These are phyloP conservation scores for Phytophthora ramorum DNA, from an alignment of 352 stramenopile species.

Conservation along the genomic window DNA sequence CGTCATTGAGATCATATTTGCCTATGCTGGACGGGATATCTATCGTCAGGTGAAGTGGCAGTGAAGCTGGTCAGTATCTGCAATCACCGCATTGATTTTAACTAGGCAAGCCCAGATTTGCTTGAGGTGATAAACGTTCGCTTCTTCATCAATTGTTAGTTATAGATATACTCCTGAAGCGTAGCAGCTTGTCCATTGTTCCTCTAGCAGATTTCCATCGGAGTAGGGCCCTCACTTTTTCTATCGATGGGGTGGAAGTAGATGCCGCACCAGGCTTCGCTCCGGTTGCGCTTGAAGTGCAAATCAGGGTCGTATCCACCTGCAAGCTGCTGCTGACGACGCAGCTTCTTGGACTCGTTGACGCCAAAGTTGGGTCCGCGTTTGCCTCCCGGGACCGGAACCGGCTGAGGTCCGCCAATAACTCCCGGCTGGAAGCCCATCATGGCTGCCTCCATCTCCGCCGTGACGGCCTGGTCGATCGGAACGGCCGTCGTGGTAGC, in stretches of 20 bases:
- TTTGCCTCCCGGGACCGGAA: slow-evolving; percentile 84
- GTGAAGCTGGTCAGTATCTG: slow-evolving; percentile 16
- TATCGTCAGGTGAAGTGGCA: slow-evolving; percentile 45
- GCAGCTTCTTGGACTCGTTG: slow-evolving; percentile 82
- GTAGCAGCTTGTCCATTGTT: slow-evolving; percentile 3
- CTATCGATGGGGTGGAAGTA: slow-evolving; percentile 70
- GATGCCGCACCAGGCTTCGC: slow-evolving; percentile 80
- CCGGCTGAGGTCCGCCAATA: slow-evolving; percentile 72
- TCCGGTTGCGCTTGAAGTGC: slow-evolving; percentile 81
- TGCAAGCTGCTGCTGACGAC: slow-evolving; percentile 79
- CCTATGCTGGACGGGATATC: slow-evolving; percentile 27
- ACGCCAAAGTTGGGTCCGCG: slow-evolving; percentile 79
- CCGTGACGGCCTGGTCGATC: slow-evolving; percentile 87
- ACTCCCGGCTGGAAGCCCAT: slow-evolving; percentile 87
- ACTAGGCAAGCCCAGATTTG: background rate
- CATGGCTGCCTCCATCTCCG: slow-evolving; percentile 90
- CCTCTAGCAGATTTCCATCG: slow-evolving; percentile 66
- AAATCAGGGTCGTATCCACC: slow-evolving; percentile 83
- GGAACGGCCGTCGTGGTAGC: slow-evolving; percentile 83
- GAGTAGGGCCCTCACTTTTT: slow-evolving; percentile 25
- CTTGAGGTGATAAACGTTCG: background rate
- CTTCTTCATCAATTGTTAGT: slow-evolving; percentile 14
- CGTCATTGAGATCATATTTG: slow-evolving; percentile 43
- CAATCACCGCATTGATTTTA: too few species aligned
- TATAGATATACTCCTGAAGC: slow-evolving; percentile 25